Base-by-base conservation (phyloP, 495 filamentous ascomycete species). In the Hypoxylon fuscum region DNA sequence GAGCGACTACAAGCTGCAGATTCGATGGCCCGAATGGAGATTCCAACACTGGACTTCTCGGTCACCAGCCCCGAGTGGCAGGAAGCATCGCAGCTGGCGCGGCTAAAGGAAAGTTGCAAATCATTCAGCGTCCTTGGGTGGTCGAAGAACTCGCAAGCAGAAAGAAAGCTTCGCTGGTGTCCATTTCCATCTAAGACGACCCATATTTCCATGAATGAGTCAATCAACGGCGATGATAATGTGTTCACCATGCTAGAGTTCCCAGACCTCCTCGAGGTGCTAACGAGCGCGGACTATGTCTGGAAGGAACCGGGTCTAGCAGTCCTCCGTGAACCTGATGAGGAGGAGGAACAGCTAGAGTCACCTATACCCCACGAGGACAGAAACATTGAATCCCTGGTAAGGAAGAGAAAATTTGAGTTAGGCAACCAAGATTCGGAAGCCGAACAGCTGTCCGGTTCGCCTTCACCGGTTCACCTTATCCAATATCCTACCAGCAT, bases 21-120 rank as follows among this genome's bases (percentile, higher is more conserved):
- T 51, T 80, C 84, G 0, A 82, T 79, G 7, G 74, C 76, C 25
- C 78, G 88, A 49, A 72, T 89, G 14, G 59, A 77, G 21, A 78
- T 90, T 15, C 87, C 87, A 0, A 49, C 79, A 1, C 74, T 89
- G 75, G 87, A 90, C 46, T 86, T 89, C 54, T 83, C 81, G 0
- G 68, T 83, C 17, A 81, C 83, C 4, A 65, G 64, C 3, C 74
- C 83, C 8, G 86, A 84, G 1, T 90, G 88, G 87, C 76, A 78
- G 27, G 20, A 52, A n/a, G 25, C 17, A 8, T 62, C 15, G 10
- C 70, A 76, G 49, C 66, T 79, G 9, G 31, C 34, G 21, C 75
- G 68, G 67, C 78, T 73, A 48, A 66, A 42, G 52, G 71, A 53
- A 21, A 64, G 34, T 1, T 40, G 58, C 14, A 55, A 62, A 6